Conservation (phyloP, 1,284 basidiomycete genomes). For the Inonotus hispidus region DNA sequence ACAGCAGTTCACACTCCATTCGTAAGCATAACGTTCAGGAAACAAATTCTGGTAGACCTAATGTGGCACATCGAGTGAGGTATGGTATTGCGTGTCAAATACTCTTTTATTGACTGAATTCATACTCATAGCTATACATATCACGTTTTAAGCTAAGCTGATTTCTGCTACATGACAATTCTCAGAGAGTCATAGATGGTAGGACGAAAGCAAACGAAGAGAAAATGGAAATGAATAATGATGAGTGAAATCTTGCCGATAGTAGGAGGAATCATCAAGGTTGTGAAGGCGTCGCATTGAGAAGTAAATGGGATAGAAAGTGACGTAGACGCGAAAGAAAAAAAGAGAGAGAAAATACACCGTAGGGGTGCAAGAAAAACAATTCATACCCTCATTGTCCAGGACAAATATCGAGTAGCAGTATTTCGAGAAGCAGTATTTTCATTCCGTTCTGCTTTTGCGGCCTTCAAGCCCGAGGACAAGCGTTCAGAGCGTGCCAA, state of each 20-base stretch:
- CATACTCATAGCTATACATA: background rate
- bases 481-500: background rate
- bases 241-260: background rate
- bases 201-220: background rate
- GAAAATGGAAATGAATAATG: background rate
- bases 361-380: background rate
- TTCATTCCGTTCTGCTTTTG: background rate
- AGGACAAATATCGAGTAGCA: background rate
- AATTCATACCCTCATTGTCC: background rate
- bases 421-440: background rate
- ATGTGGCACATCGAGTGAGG: too few species aligned
- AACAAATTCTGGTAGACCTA: background rate
- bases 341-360: background rate
- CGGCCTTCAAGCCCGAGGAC: background rate
- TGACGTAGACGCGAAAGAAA: background rate
- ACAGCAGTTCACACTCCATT: too few species aligned
- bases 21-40: too few species aligned
- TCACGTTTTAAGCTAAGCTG: background rate
- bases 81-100: background rate
- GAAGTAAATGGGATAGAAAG: background rate
- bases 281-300: background rate
- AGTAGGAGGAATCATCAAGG: background rate
- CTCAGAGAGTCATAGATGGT: background rate
- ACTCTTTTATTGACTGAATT: background rate
- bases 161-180: background rate